phyloP scores from a whole-genome alignment of 306 rosid genomes.

The Phaseolus lunatus region DNA sequence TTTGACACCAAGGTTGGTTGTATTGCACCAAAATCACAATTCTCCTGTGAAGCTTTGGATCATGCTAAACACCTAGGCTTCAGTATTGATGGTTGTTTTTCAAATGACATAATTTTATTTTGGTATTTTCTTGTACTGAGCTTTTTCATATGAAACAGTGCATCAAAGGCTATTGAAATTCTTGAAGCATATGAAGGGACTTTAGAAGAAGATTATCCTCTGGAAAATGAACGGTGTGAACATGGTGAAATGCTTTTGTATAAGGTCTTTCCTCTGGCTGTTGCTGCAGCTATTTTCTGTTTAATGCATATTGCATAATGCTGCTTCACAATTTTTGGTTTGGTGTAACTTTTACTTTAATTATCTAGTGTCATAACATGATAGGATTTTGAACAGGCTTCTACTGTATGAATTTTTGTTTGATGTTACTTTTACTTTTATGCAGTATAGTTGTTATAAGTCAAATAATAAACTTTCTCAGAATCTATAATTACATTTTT shows the following conservation, averaged over 20 bases:
- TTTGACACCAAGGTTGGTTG: no score
- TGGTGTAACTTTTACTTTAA: slow-evolving; percentile 12
- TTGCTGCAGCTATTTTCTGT: slow-evolving; percentile 37
- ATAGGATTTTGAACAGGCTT: slow-evolving; percentile 9
- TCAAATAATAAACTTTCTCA: slow-evolving; percentile 8
- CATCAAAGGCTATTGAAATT: slow-evolving; percentile 89
- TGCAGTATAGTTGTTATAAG: neutral
- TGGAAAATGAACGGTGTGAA: slow-evolving; percentile 88
- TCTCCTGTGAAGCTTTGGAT: neutral
- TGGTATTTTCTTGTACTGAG: slow-evolving; percentile 35
- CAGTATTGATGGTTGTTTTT: slow-evolving; percentile 11
- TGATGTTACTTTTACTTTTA: neutral
- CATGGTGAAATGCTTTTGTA: slow-evolving; percentile 97
- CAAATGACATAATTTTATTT: slow-evolving; percentile 29
- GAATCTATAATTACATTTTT: slow-evolving; percentile 22
- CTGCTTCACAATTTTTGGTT: slow-evolving; percentile 11
- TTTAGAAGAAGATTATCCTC: slow-evolving; percentile 94
- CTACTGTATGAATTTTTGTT: neutral
- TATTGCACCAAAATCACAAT: neutral
- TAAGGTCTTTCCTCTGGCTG: slow-evolving; percentile 63
- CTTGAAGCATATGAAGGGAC: slow-evolving; percentile 99
- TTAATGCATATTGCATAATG: slow-evolving; percentile 25
- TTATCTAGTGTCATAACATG: slow-evolving; percentile 23
- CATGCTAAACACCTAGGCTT: neutral
- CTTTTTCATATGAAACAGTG: slow-evolving; percentile 55